Conservation (phyloP, 1,284 basidiomycete species). For the Anthracocystis setariae region DNA sequence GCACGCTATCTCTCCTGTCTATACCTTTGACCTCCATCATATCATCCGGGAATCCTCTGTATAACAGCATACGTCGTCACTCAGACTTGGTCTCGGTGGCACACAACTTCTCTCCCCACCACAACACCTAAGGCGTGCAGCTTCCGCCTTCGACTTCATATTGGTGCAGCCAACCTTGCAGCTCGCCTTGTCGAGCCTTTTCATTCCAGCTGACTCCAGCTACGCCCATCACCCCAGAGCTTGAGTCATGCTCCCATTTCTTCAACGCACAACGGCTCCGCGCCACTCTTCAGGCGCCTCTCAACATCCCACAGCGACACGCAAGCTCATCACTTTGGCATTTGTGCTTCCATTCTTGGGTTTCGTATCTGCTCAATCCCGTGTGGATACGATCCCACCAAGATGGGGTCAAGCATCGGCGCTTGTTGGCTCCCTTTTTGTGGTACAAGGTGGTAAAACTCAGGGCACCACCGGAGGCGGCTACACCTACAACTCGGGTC, state of each 20-base stretch:
- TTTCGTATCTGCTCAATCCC: constrained; percentile 20
- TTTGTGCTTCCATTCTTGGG: constrained; percentile 11
- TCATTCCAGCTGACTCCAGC: constrained; percentile 13
- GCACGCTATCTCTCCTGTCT: neutral
- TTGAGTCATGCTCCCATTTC: constrained; percentile 5
- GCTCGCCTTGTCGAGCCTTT: constrained; percentile 38
- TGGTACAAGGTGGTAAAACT: constrained; percentile 63
- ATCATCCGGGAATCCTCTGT: neutral
- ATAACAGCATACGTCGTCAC: neutral
- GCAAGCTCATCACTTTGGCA: neutral
- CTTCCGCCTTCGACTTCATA: constrained; percentile 31
- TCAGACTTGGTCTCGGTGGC: too few relatives aligned
- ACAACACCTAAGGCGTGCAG: constrained; percentile 26
- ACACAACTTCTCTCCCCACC: constrained; percentile 11
- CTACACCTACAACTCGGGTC: constrained; percentile 57
- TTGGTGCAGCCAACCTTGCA: constrained; percentile 20
- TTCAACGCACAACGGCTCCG: neutral
- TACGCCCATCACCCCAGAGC: neutral
- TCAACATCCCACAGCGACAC: neutral
- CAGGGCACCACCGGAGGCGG: constrained; percentile 51
- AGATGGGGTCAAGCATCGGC: constrained; percentile 62
- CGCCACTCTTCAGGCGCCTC: neutral
- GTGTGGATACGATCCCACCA: constrained; percentile 6
- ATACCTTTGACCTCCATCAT: neutral
- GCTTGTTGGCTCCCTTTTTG: constrained; percentile 39